phyloP scores from a whole-genome alignment of 73 alveolate species.

The Blepharisma japonicum region DNA sequence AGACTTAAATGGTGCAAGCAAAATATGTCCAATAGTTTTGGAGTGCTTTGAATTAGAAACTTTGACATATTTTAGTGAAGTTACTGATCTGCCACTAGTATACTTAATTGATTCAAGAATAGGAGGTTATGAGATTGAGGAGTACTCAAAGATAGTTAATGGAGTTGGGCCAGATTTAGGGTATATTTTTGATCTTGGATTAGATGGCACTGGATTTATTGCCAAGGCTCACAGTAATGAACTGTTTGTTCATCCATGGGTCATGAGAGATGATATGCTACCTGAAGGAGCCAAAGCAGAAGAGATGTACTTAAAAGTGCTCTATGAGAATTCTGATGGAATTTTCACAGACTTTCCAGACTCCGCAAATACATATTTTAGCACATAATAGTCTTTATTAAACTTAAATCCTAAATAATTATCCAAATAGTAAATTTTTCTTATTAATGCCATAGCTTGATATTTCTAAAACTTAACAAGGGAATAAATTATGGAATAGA shows the following conservation, averaged over 20 bases:
- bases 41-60: constrained; percentile 50
- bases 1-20: constrained; percentile 31
- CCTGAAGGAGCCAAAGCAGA: constrained; percentile 24
- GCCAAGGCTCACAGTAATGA: constrained; percentile 29
- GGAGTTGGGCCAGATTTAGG: constrained; percentile 55
- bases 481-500: too few species aligned
- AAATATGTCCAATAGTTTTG: constrained; percentile 40
- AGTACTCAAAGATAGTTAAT: constrained; percentile 35
- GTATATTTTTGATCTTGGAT: constrained; percentile 26
- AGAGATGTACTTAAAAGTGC: constrained; percentile 28
- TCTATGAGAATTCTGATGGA: constrained; percentile 44
- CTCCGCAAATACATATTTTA: constrained; percentile 27
- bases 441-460: too few species aligned
- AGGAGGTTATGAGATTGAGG: constrained; percentile 19
- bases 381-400: background rate
- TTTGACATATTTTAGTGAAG: constrained; percentile 9
- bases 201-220: constrained; percentile 14
- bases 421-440: too few species aligned
- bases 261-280: constrained; percentile 38
- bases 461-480: too few species aligned
- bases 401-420: too few species aligned
- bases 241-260: constrained; percentile 45
- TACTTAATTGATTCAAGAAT: constrained; percentile 32
- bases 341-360: constrained; percentile 54
- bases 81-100: constrained; percentile 50